Evolutionary conservation across 768 basidiomycete species (phyloP).

Genomic region (Scleroderma bovista): DNA sequence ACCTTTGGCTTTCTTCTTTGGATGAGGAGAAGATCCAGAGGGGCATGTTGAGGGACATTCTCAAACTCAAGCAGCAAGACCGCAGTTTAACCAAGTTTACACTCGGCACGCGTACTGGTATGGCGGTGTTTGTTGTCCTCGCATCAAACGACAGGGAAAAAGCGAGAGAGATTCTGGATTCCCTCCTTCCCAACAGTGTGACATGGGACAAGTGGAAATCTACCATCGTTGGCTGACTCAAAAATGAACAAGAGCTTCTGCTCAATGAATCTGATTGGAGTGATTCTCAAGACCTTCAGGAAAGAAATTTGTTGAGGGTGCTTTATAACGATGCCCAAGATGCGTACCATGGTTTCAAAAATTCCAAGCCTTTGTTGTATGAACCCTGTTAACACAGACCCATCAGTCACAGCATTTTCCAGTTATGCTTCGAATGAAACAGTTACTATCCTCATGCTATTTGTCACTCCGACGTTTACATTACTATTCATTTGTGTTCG

Average conservation of each 20-base stretch:
- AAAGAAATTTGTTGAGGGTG: too few species aligned
- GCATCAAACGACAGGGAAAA: background rate
- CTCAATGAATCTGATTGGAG: too few species aligned
- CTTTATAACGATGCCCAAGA: too few species aligned
- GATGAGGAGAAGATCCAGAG: slow-evolving; percentile 21
- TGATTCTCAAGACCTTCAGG: too few species aligned
- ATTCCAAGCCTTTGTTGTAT: too few species aligned
- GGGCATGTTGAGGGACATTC: slow-evolving; percentile 6
- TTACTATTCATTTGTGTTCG: too few species aligned
- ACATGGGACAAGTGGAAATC: slow-evolving; percentile 1
- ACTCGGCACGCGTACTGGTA: slow-evolving; percentile 1
- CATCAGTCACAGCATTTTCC: too few species aligned
- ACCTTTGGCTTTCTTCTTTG: slow-evolving; percentile 26
- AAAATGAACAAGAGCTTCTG: background rate
- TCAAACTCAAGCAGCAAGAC: background rate
- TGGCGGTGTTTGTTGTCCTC: slow-evolving; percentile 1
- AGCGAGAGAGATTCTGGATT: background rate
- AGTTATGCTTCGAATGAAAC: too few species aligned
- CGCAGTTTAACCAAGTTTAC: background rate
- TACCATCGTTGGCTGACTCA: background rate
- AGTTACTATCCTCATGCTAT: too few species aligned
- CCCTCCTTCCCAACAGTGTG: background rate
- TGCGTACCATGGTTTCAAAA: too few species aligned
- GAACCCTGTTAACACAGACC: too few species aligned
- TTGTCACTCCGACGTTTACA: too few species aligned